These are phyloP conservation scores for Hymenotorrendiella dingleyae DNA, from an alignment of 2,329 filamentous ascomycete genomes.

Conservation along the genomic window DNA sequence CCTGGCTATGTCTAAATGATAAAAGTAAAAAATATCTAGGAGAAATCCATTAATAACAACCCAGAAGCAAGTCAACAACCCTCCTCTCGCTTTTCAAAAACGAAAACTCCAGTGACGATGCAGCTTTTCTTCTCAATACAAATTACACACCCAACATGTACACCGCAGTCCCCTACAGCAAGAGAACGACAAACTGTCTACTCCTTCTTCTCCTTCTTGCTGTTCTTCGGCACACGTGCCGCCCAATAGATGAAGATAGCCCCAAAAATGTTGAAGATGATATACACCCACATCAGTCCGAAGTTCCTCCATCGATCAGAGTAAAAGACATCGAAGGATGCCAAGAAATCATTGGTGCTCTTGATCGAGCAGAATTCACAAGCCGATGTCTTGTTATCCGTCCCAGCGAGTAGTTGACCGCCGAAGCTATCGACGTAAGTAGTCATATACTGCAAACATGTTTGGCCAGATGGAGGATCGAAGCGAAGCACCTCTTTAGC, in stretches of 20 bases:
- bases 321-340: constrained; percentile 46
- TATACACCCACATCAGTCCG: constrained; percentile 43
- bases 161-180: no score
- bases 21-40: no score
- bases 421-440: constrained; percentile 41
- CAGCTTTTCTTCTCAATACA: no score
- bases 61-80: no score
- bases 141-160: no score
- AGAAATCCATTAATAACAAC: no score
- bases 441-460: constrained; percentile 53
- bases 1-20: no score
- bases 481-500: constrained; percentile 62
- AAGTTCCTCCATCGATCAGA: constrained; percentile 62
- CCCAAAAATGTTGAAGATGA: constrained; percentile 47
- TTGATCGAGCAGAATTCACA: constrained; percentile 51
- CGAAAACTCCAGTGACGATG: no score
- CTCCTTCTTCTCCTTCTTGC: constrained; percentile 11
- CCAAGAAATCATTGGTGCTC: constrained; percentile 46
- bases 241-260: constrained; percentile 50
- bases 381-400: constrained; percentile 33
- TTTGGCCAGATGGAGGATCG: constrained; percentile 48
- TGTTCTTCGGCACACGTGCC: constrained; percentile 37
- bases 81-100: no score
- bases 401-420: constrained; percentile 32
- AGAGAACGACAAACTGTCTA: no score